A percentile compares a stretch with the other conserved stretches of the same genome.
Conservation (phyloP, 2,329 filamentous ascomycete genomes). For the Huntiella savannae region DNA sequence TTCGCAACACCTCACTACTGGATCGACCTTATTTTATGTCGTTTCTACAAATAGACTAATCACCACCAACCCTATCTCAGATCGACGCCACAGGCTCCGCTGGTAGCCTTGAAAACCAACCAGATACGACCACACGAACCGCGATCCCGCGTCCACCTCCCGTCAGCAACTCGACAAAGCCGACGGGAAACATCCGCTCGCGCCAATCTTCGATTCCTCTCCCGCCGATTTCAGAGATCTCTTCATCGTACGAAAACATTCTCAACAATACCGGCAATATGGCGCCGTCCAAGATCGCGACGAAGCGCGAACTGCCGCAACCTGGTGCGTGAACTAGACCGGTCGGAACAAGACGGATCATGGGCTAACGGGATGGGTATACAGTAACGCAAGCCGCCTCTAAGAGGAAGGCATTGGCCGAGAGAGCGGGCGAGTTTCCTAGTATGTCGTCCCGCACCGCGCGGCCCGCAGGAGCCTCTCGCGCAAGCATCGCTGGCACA, state of each 20-base stretch:
- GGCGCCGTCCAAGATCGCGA: slow-evolving; percentile 19
- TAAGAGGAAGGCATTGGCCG: slow-evolving; percentile 40
- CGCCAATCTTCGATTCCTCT: slow-evolving; percentile 13
- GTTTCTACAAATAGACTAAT: not conserved
- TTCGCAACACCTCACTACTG: not conserved
- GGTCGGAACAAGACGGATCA: not conserved
- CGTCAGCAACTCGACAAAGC: not conserved
- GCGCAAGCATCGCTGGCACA: slow-evolving; percentile 27
- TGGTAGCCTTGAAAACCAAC: not conserved
- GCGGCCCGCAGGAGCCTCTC: slow-evolving; percentile 23
- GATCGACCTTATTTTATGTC: not conserved
- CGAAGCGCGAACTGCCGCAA: slow-evolving; percentile 33
- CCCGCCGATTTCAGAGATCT: slow-evolving; percentile 24
- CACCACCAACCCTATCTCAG: not conserved
- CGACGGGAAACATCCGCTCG: slow-evolving; percentile 18
- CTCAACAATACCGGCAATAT: slow-evolving; percentile 18
- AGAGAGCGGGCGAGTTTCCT: slow-evolving; percentile 34
- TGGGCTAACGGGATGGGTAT: slow-evolving; percentile 8
- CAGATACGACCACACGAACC: slow-evolving; percentile 1
- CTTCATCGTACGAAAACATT: slow-evolving; percentile 41
- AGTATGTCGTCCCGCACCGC: slow-evolving; percentile 21
- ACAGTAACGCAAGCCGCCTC: slow-evolving; percentile 27
- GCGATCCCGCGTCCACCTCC: slow-evolving; percentile 11
- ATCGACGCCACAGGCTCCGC: no score
- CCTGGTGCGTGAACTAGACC: slow-evolving; percentile 20